These are phyloP conservation scores for Entophlyctis luteolus DNA, from an alignment of 192 early-diverging fungal species.

Conservation along the genomic window DNA sequence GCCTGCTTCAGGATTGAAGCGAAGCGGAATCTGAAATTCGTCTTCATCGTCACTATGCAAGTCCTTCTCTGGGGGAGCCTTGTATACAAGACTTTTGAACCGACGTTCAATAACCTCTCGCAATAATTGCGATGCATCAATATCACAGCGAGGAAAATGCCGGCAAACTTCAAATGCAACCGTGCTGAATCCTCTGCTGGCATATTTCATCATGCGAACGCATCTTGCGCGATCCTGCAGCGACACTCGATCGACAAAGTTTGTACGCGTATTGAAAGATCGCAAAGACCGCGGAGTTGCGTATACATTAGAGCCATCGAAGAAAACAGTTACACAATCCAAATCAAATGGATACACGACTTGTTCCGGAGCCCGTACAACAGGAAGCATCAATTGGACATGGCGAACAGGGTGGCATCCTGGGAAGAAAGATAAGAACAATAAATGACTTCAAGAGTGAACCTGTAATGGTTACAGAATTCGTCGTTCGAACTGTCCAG, in stretches of 20 bases:
- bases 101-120: constrained; percentile 9
- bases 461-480: constrained; percentile 27
- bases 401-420: constrained; percentile 21
- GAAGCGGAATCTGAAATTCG: background rate
- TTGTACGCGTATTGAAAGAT: constrained; percentile 34
- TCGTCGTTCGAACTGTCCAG: constrained; percentile 31
- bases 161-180: constrained; percentile 27
- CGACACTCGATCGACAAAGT: constrained; percentile 29
- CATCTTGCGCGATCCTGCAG: constrained; percentile 3
- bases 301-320: constrained; percentile 31
- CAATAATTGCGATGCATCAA: constrained; percentile 4
- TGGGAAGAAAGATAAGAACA: background rate
- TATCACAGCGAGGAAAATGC: constrained; percentile 14
- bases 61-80: background rate
- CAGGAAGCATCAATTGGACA: constrained; percentile 30
- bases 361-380: constrained; percentile 24
- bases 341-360: constrained; percentile 28
- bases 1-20: constrained; percentile 11
- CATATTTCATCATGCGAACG: constrained; percentile 26
- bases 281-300: constrained; percentile 27
- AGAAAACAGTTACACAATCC: constrained; percentile 29
- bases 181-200: constrained; percentile 23
- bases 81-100: background rate
- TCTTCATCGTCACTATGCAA: background rate
- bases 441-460: background rate